These are phyloP conservation scores for Articulospora tetracladia DNA, from an alignment of 495 filamentous ascomycete genomes.

Conservation along the genomic window DNA sequence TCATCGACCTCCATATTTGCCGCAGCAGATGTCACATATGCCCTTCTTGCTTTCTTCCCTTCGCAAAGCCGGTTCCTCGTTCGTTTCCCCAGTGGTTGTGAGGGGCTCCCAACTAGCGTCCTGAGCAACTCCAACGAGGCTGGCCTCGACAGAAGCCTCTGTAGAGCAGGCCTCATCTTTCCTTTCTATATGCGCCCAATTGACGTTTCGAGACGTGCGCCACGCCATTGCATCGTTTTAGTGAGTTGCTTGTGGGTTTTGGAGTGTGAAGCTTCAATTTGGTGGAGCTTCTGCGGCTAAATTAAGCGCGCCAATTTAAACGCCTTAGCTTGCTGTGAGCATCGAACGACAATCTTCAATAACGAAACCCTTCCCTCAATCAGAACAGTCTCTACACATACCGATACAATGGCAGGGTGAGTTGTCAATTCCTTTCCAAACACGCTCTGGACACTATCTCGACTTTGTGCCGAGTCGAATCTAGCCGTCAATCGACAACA, in stretches of 20 bases:
- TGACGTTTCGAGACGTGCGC: not conserved
- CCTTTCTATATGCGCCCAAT: conserved; percentile 6
- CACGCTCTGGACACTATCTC: not conserved
- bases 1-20: not conserved
- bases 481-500: not conserved
- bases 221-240: conserved; percentile 21
- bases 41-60: not conserved
- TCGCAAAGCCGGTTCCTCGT: too few species aligned
- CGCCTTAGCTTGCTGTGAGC: conserved; percentile 1
- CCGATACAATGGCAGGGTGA: conserved; percentile 27
- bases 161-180: conserved; percentile 50
- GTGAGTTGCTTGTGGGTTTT: not conserved
- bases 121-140: conserved; percentile 46
- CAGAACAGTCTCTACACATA: conserved; percentile 10
- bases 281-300: not conserved
- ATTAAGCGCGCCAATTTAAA: not conserved
- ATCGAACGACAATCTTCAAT: conserved; percentile 15
- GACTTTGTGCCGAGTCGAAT: not conserved
- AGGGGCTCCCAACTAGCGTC: conserved; percentile 31
- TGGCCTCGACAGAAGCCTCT: conserved; percentile 50
- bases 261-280: conserved; percentile 1
- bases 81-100: not conserved
- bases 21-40: not conserved
- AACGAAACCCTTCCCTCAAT: conserved; percentile 5
- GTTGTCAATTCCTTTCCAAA: conserved; percentile 7